Conservation (phyloP, 139 green algal species). For the Nannochloris sp. region DNA sequence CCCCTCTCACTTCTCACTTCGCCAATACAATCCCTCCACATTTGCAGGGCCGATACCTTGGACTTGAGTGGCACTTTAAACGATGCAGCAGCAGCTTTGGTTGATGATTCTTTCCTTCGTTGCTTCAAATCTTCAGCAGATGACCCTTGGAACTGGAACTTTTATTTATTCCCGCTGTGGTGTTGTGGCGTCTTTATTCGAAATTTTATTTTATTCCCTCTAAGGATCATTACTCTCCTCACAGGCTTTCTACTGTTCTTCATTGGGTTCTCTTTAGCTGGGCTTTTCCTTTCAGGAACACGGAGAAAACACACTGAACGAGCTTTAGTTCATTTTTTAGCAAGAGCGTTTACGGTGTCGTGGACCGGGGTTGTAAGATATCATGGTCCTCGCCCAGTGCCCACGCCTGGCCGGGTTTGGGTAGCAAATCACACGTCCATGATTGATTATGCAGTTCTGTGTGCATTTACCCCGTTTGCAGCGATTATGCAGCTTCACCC, state of each 20-base stretch:
- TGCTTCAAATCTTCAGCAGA: constrained; percentile 76
- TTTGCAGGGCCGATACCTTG: constrained; percentile 49
- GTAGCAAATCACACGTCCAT: constrained; percentile 98
- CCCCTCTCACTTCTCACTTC: background rate
- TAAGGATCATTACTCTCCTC: constrained; percentile 71
- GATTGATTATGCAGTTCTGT: constrained; percentile 97
- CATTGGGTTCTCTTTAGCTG: constrained; percentile 62
- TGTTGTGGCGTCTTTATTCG: constrained; percentile 59
- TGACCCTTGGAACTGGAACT: constrained; percentile 97
- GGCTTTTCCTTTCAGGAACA: constrained; percentile 16
- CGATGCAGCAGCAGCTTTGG: constrained; percentile 72
- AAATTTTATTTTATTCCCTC: constrained; percentile 72
- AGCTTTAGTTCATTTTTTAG: constrained; percentile 60
- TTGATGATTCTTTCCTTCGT: constrained; percentile 94
- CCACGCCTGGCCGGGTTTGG: constrained; percentile 72
- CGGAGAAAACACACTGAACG: constrained; percentile 18
- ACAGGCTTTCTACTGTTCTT: constrained; percentile 69
- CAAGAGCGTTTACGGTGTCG: constrained; percentile 70
- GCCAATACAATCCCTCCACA: background rate
- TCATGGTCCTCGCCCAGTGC: constrained; percentile 82
- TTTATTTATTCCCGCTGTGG: constrained; percentile 94
- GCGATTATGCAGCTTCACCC: constrained; percentile 92
- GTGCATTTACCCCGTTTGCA: constrained; percentile 78
- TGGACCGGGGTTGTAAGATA: constrained; percentile 85
- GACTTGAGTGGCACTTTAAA: constrained; percentile 74